A percentile compares a stretch with the other conserved stretches of the same genome.
These are phyloP conservation scores for Erodium moschatum DNA, from an alignment of 441 rosid species.

Conservation along the genomic window DNA sequence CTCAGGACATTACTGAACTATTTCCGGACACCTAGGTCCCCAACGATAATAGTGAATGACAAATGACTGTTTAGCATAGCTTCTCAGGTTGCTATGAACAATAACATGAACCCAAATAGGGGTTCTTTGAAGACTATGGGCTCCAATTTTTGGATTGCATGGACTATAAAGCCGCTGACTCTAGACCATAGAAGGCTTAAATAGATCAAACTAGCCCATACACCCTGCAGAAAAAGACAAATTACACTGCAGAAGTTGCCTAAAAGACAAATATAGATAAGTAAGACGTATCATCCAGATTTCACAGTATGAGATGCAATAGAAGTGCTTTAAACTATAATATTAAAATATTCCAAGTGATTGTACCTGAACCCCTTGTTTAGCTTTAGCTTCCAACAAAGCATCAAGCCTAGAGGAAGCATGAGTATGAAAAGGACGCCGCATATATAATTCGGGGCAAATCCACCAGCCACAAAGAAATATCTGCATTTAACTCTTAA, in stretches of 20 bases:
- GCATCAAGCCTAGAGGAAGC: conserved; percentile 79
- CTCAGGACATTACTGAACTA: too few relatives aligned
- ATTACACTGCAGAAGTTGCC: not conserved
- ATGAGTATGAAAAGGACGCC: conserved; percentile 69
- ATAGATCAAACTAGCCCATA: not conserved
- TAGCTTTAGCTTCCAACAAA: conserved; percentile 92
- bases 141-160: not conserved
- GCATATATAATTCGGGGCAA: conserved; percentile 94
- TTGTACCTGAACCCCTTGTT: conserved; percentile 90
- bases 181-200: not conserved
- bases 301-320: not conserved
- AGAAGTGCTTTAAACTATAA: conserved; percentile 4
- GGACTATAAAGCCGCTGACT: not conserved
- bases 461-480: conserved; percentile 99
- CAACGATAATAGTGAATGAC: not conserved
- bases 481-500: conserved; percentile 39
- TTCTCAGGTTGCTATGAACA: not conserved
- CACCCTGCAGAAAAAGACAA: not conserved
- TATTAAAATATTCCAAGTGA: not conserved
- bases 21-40: not conserved
- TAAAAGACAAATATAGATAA: not conserved
- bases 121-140: not conserved
- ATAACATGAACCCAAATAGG: not conserved
- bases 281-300: not conserved
- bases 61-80: not conserved